Evolutionary conservation across 2,329 filamentous ascomycete genomes (phyloP), one percentile per base, ranked within the genome.

Genomic region (Xylariomycetidae sp.): DNA sequence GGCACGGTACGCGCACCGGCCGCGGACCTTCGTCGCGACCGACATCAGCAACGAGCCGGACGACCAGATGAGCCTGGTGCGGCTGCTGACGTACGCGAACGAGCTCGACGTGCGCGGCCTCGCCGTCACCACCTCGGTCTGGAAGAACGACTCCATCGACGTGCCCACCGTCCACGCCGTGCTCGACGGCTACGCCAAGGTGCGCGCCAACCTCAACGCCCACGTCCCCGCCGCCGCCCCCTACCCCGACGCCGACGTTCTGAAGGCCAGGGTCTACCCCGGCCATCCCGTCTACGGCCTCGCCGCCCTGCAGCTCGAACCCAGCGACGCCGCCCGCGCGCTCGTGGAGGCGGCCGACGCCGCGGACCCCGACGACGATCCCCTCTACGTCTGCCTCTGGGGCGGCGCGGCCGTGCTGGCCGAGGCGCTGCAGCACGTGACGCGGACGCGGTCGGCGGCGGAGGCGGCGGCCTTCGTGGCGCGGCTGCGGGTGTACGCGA

Each of bases 401-500:
- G 69, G 67, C 10, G 68, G 69, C 16, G 60, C 64, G 10, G 70
- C 68, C 33, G 60, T 63, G 0, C 59, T 74, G 2, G 69, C 68
- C 4, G 58, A 68, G 36, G 65, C 62, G 1, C 53, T 73, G 10
- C 48, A 59, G 17, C 52, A 63, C 8, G 56, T 65, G 28, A 54
- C 58, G 18, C 38, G 47, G 12, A 49, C 52, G 2, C 52, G 52
- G 32, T 39, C 49, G 10, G 34, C 47, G 4, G 40, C 40, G 0
- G 56, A 65, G 3, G 45, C 56, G 2, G 48, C 50, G 0, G 36
- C 32, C 0, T 57, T 70, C n/a, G 46, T 56, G 3, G 43, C 46
- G 2, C 63, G 63, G 40, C 48, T 75, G 4, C 58, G 70, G 10
- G 60, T 74, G 7, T 75, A 75, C 48, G 56, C 72, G 22, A 76